phyloP scores from a whole-genome alignment of 2,329 filamentous ascomycete species.

The Nemania sp. region DNA sequence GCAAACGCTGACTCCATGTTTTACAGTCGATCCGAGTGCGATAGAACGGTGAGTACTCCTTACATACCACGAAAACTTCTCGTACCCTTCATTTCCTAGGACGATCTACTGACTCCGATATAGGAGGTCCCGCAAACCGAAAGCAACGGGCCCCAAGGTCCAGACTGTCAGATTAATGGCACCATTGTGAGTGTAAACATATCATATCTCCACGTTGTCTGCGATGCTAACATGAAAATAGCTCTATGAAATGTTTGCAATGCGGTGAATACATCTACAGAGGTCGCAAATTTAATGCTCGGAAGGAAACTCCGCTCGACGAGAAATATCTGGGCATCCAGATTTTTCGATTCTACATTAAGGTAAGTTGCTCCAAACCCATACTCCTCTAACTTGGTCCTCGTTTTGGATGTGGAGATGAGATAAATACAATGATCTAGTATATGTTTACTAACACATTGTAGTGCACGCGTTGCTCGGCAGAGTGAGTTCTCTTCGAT shows the following conservation, averaged over 20 bases:
- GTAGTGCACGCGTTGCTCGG: conserved; percentile 32
- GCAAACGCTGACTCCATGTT: conserved; percentile 7
- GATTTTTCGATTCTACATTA: conserved; percentile 88
- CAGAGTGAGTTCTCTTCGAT: conserved; percentile 9
- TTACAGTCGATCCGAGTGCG: conserved; percentile 74
- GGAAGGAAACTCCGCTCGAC: conserved; percentile 86
- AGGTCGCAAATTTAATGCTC: conserved; percentile 92
- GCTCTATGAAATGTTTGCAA: conserved; percentile 48
- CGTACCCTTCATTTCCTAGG: not conserved
- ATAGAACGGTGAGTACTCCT: conserved; percentile 58
- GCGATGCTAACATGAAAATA: conserved; percentile 1
- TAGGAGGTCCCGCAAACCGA: conserved; percentile 61
- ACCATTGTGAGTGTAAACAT: conserved; percentile 57
- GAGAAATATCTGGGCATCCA: conserved; percentile 88
- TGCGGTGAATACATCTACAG: conserved; percentile 82
- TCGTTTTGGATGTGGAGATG: too few relatives aligned
- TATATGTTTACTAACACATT: not conserved
- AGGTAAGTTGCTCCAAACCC: conserved; percentile 41
- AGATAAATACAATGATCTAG: not conserved
- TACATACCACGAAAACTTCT: not conserved
- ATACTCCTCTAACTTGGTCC: too few relatives aligned
- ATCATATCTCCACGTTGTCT: not conserved
- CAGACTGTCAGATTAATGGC: conserved; percentile 91
- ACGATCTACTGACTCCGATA: conserved; percentile 1
- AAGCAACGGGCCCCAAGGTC: conserved; percentile 75